phyloP scores from a whole-genome alignment of 345 rosid species.

The Bruguiera parviflora region DNA sequence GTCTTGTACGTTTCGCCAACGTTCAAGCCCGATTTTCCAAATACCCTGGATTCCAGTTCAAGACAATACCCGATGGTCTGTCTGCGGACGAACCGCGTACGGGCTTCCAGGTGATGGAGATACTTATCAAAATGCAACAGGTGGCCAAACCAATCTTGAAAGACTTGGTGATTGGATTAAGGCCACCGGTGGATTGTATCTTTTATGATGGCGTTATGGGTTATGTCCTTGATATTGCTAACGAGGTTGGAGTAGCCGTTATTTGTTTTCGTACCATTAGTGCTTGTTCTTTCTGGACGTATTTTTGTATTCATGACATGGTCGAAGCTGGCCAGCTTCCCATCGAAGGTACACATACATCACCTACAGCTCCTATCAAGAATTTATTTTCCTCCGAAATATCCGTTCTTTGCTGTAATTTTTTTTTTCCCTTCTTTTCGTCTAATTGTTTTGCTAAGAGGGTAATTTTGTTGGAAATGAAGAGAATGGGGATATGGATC shows the following conservation, averaged over 20 bases:
- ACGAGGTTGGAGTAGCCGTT: slow-evolving; percentile 31
- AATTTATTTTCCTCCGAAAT: no score
- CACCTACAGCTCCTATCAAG: no score
- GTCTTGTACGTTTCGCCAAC: slow-evolving; percentile 20
- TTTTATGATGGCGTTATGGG: slow-evolving; percentile 35
- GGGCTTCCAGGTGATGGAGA: slow-evolving; percentile 11
- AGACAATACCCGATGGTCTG: slow-evolving; percentile 33
- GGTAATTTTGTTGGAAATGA: not conserved
- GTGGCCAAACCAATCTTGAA: slow-evolving; percentile 14
- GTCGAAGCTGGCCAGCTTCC: slow-evolving; percentile 46
- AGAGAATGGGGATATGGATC: slow-evolving; percentile 46
- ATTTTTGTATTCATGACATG: slow-evolving; percentile 27
- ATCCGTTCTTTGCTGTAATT: no score
- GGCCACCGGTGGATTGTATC: slow-evolving; percentile 29
- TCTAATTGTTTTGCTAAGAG: not conserved
- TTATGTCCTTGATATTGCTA: slow-evolving; percentile 24
- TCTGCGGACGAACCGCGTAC: slow-evolving; percentile 25
- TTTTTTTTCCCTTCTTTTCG: no score
- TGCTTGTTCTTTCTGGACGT: slow-evolving; percentile 10
- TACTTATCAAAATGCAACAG: slow-evolving; percentile 16
- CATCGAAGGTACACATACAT: slow-evolving; percentile 28
- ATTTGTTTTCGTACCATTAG: slow-evolving; percentile 34
- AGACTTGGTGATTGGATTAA: slow-evolving; percentile 12
- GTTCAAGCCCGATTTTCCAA: slow-evolving; percentile 34
- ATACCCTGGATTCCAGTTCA: slow-evolving; percentile 34